Evolutionary conservation across 768 basidiomycete species (phyloP).

Genomic region (Tulasnella sp.): DNA sequence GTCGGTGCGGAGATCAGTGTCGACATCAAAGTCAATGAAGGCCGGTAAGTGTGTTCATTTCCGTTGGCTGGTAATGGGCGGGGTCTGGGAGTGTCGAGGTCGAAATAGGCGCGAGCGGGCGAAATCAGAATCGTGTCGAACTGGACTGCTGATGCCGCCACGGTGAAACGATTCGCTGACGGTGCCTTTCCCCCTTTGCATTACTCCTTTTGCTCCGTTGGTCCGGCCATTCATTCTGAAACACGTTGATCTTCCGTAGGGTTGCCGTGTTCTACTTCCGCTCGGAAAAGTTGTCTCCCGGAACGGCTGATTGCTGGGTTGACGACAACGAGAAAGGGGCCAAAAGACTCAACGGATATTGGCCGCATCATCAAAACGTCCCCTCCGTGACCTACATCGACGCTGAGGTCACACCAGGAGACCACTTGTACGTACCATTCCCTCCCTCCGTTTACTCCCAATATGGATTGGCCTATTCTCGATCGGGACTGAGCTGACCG

Average conservation of each 20-base stretch:
- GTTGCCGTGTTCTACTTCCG: conserved; percentile 7
- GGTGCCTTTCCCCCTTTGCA: neutral
- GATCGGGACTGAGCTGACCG: neutral
- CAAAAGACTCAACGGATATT: neutral
- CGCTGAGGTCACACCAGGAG: neutral
- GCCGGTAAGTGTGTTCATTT: neutral
- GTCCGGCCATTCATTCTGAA: neutral
- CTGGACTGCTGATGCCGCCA: neutral
- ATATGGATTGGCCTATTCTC: neutral
- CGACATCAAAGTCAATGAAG: conserved; percentile 6
- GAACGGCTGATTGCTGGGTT: conserved; percentile 6
- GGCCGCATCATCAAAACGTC: neutral
- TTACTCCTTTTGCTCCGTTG: neutral
- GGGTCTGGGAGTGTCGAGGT: neutral
- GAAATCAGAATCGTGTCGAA: neutral
- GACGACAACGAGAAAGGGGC: conserved; percentile 1
- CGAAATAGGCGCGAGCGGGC: neutral
- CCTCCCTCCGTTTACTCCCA: neutral
- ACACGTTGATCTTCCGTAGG: neutral
- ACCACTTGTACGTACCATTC: neutral
- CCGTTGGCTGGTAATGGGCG: neutral
- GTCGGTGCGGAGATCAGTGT: neutral
- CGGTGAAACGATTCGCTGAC: neutral
- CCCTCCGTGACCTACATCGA: neutral
- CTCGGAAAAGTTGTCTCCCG: neutral